Evolutionary conservation across 371 early-diverging fungal species (phyloP).

Genomic region (Rhizopus arrhizus): DNA sequence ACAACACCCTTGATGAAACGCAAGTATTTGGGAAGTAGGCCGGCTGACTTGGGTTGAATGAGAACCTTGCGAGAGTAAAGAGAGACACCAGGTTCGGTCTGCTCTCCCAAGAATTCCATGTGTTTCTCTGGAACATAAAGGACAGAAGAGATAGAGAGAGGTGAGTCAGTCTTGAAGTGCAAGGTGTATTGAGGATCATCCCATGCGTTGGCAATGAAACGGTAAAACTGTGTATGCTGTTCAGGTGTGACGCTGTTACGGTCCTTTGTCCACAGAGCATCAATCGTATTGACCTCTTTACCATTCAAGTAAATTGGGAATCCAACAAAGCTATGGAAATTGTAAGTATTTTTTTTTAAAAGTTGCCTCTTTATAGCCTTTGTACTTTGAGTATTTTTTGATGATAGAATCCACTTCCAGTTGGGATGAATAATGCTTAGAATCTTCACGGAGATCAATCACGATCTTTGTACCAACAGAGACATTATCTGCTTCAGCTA

Average conservation of each 20-base stretch:
- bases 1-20: conserved; percentile 91
- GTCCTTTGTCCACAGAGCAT: conserved; percentile 94
- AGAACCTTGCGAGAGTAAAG: conserved; percentile 81
- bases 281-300: conserved; percentile 82
- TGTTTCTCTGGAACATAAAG: conserved; percentile 75
- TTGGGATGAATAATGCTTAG: conserved; percentile 81
- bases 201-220: conserved; percentile 73
- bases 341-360: not conserved
- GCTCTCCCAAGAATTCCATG: conserved; percentile 69
- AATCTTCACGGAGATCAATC: conserved; percentile 90
- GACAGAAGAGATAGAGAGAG: conserved; percentile 73
- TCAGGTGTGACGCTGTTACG: conserved; percentile 78
- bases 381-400: conserved; percentile 89
- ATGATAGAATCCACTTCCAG: conserved; percentile 77
- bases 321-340: conserved; percentile 73
- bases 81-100: conserved; percentile 74
- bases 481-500: conserved; percentile 77
- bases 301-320: conserved; percentile 90
- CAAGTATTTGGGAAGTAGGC: conserved; percentile 79
- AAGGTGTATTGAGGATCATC: conserved; percentile 75
- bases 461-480: conserved; percentile 92
- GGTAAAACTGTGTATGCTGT: conserved; percentile 92
- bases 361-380: not conserved
- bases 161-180: conserved; percentile 80
- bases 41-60: conserved; percentile 76